These are phyloP conservation scores for Tympanopsis confertula DNA, from an alignment of 2,329 filamentous ascomycete species.

Conservation along the genomic window DNA sequence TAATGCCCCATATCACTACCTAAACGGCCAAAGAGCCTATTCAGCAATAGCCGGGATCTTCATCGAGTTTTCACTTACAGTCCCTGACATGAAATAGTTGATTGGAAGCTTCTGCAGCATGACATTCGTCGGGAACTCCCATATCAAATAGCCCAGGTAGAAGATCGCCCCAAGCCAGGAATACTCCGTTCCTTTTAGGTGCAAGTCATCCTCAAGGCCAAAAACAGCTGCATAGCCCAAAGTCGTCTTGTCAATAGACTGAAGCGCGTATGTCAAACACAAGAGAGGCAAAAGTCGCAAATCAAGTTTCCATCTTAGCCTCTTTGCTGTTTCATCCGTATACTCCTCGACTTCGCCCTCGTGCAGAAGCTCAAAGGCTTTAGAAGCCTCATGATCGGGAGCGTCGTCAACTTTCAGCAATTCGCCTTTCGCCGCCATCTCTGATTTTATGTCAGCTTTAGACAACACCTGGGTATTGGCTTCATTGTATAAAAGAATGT, in stretches of 20 bases:
- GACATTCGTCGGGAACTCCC: slow-evolving; percentile 20
- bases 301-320: background rate
- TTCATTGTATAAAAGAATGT: too few species aligned
- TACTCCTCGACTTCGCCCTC: too few species aligned
- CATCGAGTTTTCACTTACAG: too few species aligned
- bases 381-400: too few species aligned
- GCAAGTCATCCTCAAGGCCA: slow-evolving; percentile 30
- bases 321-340: too few species aligned
- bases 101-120: slow-evolving; percentile 12
- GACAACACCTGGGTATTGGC: too few species aligned
- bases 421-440: too few species aligned
- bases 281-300: background rate
- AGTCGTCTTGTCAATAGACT: slow-evolving; percentile 7
- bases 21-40: background rate
- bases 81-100: slow-evolving; percentile 8
- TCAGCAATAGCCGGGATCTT: background rate
- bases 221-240: slow-evolving; percentile 37
- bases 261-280: background rate
- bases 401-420: too few species aligned
- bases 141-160: slow-evolving; percentile 25
- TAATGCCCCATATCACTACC: slow-evolving; percentile 5
- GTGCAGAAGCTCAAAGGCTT: too few species aligned
- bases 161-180: slow-evolving; percentile 27
- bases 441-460: too few species aligned
- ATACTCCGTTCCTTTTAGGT: slow-evolving; percentile 21